Percentiles rank a stretch among this genome's conserved stretches.
phyloP scores from a whole-genome alignment of 768 basidiomycete species.

The Phlegmacium glaucopus region DNA sequence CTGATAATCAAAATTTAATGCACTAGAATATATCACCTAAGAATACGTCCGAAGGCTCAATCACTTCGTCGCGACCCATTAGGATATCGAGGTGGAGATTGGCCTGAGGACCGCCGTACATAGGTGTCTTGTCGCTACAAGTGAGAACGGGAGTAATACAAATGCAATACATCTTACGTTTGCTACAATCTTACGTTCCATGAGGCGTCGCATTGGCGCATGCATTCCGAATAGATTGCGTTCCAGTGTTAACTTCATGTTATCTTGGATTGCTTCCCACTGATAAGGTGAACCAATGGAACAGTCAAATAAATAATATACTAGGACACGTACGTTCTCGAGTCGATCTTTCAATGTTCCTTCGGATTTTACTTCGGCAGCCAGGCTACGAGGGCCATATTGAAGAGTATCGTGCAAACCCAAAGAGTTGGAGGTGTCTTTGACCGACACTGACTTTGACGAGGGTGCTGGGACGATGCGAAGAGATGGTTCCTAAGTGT shows the following conservation, averaged over 20 bases:
- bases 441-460: conserved; percentile 59
- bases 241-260: conserved; percentile 78
- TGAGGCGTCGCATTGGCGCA: conserved; percentile 83
- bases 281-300: conserved; percentile 26
- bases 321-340: conserved; percentile 56
- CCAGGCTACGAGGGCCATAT: conserved; percentile 81
- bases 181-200: conserved; percentile 89
- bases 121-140: conserved; percentile 48
- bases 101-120: conserved; percentile 59
- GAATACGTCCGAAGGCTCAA: conserved; percentile 81
- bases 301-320: not conserved
- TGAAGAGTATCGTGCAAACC: conserved; percentile 88
- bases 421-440: conserved; percentile 66
- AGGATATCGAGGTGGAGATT: conserved; percentile 92
- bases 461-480: conserved; percentile 53
- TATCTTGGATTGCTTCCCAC: conserved; percentile 96
- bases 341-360: conserved; percentile 66
- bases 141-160: not conserved
- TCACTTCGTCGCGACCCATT: conserved; percentile 85
- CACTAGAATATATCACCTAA: conserved; percentile 44
- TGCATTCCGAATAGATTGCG: conserved; percentile 85
- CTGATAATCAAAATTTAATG: conserved; percentile 1
- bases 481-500: conserved; percentile 44
- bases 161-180: conserved; percentile 45
- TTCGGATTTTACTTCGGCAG: conserved; percentile 64